Conservation (phyloP, 768 basidiomycete genomes). For the Cystofilobasidium capitatum region DNA sequence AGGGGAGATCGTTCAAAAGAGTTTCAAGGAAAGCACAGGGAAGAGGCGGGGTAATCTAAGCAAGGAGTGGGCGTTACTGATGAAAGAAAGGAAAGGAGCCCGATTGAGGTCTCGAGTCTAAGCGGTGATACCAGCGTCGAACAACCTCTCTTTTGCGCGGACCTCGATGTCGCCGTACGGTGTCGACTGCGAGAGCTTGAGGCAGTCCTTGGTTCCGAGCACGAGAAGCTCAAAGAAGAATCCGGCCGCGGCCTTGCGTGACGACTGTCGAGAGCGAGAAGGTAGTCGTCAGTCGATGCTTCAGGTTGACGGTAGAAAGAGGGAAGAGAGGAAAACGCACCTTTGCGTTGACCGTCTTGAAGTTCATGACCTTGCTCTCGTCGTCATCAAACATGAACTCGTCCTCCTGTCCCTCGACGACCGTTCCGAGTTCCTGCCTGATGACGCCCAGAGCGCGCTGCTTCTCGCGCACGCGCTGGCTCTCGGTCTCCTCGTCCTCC, state of each 20-base stretch:
- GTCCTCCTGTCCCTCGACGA: conserved; percentile 37
- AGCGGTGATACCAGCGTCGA: neutral
- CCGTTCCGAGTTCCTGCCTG: conserved; percentile 52
- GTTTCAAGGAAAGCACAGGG: too few relatives aligned
- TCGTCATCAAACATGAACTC: conserved; percentile 13
- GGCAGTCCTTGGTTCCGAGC: conserved; percentile 81
- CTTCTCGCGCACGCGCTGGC: conserved; percentile 41
- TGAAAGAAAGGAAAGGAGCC: neutral
- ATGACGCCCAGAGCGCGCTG: conserved; percentile 74
- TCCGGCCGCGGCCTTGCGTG: conserved; percentile 79
- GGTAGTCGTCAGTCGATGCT: neutral
- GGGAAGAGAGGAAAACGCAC: conserved; percentile 39
- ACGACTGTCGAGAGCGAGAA: conserved; percentile 49
- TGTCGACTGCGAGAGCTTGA: conserved; percentile 61
- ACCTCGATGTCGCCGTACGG: conserved; percentile 82
- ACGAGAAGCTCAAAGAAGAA: conserved; percentile 98
- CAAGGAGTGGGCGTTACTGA: neutral
- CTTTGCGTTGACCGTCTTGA: conserved; percentile 67
- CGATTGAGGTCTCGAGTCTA: neutral
- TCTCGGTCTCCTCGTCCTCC: conserved; percentile 29
- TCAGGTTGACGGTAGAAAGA: neutral
- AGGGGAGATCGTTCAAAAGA: too few relatives aligned
- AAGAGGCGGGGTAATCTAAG: neutral
- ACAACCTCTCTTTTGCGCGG: conserved; percentile 69
- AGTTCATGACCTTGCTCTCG: conserved; percentile 54